A percentile compares a stretch with the other conserved stretches of the same genome.
Evolutionary conservation across 2,329 filamentous ascomycete species (phyloP).

Genomic region (Neurospora crassa): DNA sequence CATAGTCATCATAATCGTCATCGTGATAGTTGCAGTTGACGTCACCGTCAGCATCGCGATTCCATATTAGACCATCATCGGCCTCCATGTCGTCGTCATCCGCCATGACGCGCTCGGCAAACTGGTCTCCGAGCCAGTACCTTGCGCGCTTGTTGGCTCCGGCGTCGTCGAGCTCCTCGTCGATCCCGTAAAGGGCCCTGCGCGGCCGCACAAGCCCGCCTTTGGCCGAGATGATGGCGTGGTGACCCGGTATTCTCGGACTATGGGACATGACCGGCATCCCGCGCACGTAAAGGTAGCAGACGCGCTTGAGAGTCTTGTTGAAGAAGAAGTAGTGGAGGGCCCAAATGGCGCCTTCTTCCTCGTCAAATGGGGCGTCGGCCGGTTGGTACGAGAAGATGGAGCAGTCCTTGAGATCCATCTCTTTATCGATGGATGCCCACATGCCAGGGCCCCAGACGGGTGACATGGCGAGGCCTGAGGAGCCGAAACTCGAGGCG

Average conservation of each 20-base stretch:
- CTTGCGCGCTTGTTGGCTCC: constrained; percentile 71
- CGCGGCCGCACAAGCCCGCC: constrained; percentile 31
- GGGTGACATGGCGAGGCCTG: constrained; percentile 39
- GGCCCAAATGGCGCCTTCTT: constrained; percentile 90
- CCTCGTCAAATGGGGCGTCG: constrained; percentile 83
- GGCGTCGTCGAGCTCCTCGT: constrained; percentile 28
- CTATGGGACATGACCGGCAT: constrained; percentile 64
- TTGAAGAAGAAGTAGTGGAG: constrained; percentile 98
- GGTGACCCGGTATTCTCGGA: constrained; percentile 33
- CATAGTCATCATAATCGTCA: constrained; percentile 32
- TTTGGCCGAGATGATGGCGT: constrained; percentile 18
- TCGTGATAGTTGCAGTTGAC: constrained; percentile 41
- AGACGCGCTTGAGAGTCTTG: constrained; percentile 81
- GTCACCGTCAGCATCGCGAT: constrained; percentile 48
- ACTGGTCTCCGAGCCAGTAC: constrained; percentile 75
- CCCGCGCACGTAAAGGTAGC: constrained; percentile 88
- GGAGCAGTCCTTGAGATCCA: constrained; percentile 80
- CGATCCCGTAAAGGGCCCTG: constrained; percentile 18
- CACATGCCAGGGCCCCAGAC: constrained; percentile 88
- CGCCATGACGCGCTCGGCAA: constrained; percentile 36
- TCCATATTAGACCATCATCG: constrained; percentile 45
- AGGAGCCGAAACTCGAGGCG: constrained; percentile 27
- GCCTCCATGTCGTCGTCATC: constrained; percentile 38
- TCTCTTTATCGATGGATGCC: constrained; percentile 87
- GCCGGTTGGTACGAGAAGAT: constrained; percentile 85